Conservation (phyloP, 306 rosid genomes). For the Purshia tridentata region DNA sequence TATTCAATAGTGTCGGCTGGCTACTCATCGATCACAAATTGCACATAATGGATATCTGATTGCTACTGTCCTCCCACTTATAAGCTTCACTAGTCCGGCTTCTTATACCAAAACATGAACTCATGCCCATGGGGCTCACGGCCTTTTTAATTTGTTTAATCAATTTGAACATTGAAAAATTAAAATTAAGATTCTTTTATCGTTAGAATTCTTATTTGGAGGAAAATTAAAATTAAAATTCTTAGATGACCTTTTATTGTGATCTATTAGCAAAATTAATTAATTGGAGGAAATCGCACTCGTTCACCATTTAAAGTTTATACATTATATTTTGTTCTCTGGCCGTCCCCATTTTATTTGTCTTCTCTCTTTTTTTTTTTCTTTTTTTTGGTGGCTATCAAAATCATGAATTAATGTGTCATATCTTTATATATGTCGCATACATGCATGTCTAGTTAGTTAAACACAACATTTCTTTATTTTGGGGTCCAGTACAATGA, state of each 20-base stretch:
- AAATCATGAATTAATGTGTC: neutral
- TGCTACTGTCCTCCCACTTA: neutral
- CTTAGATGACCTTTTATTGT: neutral
- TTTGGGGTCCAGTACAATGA: neutral
- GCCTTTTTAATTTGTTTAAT: too few species aligned
- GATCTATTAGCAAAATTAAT: too few species aligned
- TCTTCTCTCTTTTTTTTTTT: too few species aligned
- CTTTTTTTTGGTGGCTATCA: neutral
- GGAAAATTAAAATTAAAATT: too few species aligned
- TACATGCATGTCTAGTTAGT: conserved; percentile 4
- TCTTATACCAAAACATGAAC: too few species aligned
- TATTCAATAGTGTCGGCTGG: neutral
- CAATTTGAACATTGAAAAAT: too few species aligned
- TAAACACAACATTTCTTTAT: neutral
- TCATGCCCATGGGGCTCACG: neutral
- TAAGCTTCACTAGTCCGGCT: neutral
- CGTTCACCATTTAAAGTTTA: too few species aligned
- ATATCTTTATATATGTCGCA: neutral
- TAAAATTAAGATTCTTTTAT: too few species aligned
- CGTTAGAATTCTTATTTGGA: too few species aligned
- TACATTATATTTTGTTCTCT: neutral
- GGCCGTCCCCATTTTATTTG: neutral
- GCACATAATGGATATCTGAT: neutral
- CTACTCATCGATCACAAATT: neutral
- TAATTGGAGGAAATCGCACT: too few species aligned